phyloP scores from a whole-genome alignment of 495 filamentous ascomycete species.

The Niebla homalea region DNA sequence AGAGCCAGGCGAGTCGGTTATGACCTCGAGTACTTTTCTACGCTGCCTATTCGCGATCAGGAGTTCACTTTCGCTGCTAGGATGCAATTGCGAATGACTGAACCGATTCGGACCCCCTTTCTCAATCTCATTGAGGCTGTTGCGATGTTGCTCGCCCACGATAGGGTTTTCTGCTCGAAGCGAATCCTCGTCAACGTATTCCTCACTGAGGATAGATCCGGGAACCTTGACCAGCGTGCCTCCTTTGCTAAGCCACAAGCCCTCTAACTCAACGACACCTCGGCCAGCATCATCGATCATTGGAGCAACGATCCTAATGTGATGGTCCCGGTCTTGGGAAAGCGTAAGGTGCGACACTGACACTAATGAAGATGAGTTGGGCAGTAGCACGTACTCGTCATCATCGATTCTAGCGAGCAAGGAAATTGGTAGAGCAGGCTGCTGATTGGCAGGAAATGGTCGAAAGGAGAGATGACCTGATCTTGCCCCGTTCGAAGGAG shows the following conservation, averaged over 20 bases:
- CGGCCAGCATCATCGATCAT: conserved; percentile 21
- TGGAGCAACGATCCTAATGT: conserved; percentile 24
- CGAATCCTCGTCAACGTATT: conserved; percentile 16
- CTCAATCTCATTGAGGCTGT: conserved; percentile 11
- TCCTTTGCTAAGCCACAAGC: conserved; percentile 25
- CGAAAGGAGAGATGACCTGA: conserved; percentile 17
- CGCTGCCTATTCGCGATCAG: background rate
- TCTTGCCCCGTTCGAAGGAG: background rate
- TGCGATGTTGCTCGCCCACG: conserved; percentile 16
- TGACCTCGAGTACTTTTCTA: conserved; percentile 24
- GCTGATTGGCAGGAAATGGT: conserved; percentile 14
- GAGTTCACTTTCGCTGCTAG: background rate
- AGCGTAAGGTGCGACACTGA: conserved; percentile 18
- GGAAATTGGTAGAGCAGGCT: conserved; percentile 21
- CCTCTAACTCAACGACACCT: conserved; percentile 25
- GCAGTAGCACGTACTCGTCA: conserved; percentile 24
- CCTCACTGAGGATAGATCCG: conserved; percentile 15
- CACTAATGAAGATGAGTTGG: conserved; percentile 20
- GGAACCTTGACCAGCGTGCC: conserved; percentile 20
- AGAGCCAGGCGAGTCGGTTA: conserved; percentile 23
- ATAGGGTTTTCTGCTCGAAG: conserved; percentile 14
- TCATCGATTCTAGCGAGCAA: conserved; percentile 24
- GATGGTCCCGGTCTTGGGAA: conserved; percentile 15
- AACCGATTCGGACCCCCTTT: conserved; percentile 4
- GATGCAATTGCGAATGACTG: background rate